Base-by-base conservation (phyloP, 257 asterid genomes). In the Ajuga chamaepitys region DNA sequence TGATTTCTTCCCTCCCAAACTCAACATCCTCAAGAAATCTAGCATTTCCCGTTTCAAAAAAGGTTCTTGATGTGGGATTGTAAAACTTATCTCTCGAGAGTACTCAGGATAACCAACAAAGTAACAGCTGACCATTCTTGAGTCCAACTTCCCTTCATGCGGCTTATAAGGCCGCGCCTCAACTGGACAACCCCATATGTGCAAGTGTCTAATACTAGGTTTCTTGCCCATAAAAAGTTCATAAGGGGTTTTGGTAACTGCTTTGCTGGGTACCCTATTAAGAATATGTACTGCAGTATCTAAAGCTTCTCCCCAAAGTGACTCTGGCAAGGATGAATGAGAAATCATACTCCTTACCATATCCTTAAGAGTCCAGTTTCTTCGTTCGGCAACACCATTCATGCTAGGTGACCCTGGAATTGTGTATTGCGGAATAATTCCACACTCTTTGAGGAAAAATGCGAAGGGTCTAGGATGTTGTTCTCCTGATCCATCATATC, bases 181-280 rank as follows among this genome's bases (percentile, higher is more conserved):
- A 70, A 34, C 18, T 34, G 11, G 68, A 69, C 68, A 69, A 9
- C 59, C 68, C 53, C 38, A 58, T 9, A 59, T 8, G 4, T 45
- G 44, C 2, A 48, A 13, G 40, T 66, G 63, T 17, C 5, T 51
- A 9, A 35, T 6, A 13, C 47, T 60, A 30, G 63, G 53, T n/a
- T 52, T 38, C n/a, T 35, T 21, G 12, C 8, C 35, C 20, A 47
- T 37, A n/a, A 8, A 38, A 34, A 66, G n/a, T 16, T 66, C 69
- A 9, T 63, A 63, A 14, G 69, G 69, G 9, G 46, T 46, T 63
- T 46, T 63, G 2, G 30, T 1, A 0, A 14, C 10, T 0, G 30
- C 55, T 54, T 67, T 53, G 7, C 12, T 67, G 13, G 44, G 45
- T 9, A 67, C 60, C 5, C 67, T 30, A 58, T 68, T 68, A 2